Percentiles rank a stretch among this genome's conserved stretches.
phyloP scores from a whole-genome alignment of 768 basidiomycete genomes.

The Pisolithus albus region DNA sequence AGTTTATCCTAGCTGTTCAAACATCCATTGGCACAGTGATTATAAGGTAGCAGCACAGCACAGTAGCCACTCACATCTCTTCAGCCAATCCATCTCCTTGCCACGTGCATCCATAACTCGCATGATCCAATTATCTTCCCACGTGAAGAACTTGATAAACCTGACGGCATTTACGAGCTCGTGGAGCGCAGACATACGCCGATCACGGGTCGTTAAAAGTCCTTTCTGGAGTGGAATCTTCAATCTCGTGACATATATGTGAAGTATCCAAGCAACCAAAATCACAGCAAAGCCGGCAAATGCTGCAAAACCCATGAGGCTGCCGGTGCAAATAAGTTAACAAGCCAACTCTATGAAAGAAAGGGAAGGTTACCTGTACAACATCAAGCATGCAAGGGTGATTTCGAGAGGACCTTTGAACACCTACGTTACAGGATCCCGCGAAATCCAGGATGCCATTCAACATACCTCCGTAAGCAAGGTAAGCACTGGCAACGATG shows the following conservation, averaged over 20 bases:
- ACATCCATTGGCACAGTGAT: neutral
- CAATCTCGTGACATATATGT: slow-evolving; percentile 32
- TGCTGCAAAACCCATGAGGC: slow-evolving; percentile 40
- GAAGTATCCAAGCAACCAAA: slow-evolving; percentile 34
- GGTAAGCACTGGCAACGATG: slow-evolving; percentile 51
- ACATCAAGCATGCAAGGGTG: slow-evolving; percentile 41
- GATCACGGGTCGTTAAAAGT: slow-evolving; percentile 31
- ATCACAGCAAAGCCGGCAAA: slow-evolving; percentile 42
- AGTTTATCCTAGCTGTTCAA: slow-evolving; percentile 33
- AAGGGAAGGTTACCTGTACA: slow-evolving; percentile 3
- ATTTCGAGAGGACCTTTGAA: slow-evolving; percentile 64
- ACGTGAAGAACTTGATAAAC: slow-evolving; percentile 40
- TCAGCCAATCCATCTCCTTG: slow-evolving; percentile 70
- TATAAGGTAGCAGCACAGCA: neutral
- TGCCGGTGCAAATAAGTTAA: slow-evolving; percentile 6
- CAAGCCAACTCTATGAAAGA: neutral
- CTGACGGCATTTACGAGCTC: slow-evolving; percentile 37
- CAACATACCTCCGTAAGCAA: slow-evolving; percentile 52
- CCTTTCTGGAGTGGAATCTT: slow-evolving; percentile 33
- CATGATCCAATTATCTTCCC: slow-evolving; percentile 39
- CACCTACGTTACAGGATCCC: neutral
- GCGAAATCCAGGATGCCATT: neutral
- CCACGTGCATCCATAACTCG: slow-evolving; percentile 44
- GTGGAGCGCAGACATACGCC: slow-evolving; percentile 38
- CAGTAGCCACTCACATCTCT: slow-evolving; percentile 43